Evolutionary conservation across 495 filamentous ascomycete genomes (phyloP).

Genomic region (Rhizodiscina lignyota): DNA sequence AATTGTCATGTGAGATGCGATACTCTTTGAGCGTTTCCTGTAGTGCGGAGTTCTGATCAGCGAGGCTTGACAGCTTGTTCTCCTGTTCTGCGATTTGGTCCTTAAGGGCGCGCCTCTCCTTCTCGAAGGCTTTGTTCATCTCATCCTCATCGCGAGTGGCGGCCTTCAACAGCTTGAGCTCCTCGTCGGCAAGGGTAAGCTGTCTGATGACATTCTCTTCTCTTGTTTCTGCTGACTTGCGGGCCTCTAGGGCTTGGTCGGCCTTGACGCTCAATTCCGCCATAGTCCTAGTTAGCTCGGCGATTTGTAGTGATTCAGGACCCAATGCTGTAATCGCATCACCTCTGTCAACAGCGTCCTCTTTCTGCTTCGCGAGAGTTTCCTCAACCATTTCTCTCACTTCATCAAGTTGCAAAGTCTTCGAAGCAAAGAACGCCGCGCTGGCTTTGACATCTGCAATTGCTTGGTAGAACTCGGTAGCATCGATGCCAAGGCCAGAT

Average conservation of each 20-base stretch:
- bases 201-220: slow-evolving; percentile 26
- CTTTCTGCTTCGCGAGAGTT: background rate
- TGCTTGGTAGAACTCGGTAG: slow-evolving; percentile 34
- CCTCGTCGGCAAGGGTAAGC: slow-evolving; percentile 2
- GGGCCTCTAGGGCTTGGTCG: slow-evolving; percentile 22
- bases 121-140: slow-evolving; percentile 28
- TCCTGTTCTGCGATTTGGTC: slow-evolving; percentile 21
- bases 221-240: slow-evolving; percentile 18
- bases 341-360: background rate
- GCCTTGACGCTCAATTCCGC: slow-evolving; percentile 25
- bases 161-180: slow-evolving; percentile 34
- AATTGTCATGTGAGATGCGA: slow-evolving; percentile 36
- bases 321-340: background rate
- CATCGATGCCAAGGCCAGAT: slow-evolving; percentile 10
- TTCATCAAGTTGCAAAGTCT: slow-evolving; percentile 29
- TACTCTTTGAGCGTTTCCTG: slow-evolving; percentile 46
- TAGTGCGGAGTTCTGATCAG: slow-evolving; percentile 39
- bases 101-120: background rate
- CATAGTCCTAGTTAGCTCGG: too few relatives aligned
- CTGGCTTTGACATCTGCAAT: slow-evolving; percentile 41
- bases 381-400: slow-evolving; percentile 11
- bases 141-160: slow-evolving; percentile 46
- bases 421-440: slow-evolving; percentile 18
- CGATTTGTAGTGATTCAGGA: background rate
- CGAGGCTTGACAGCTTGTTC: slow-evolving; percentile 46